Base-by-base conservation (phyloP, 352 stramenopile species). In the Pythium grandisporangium region DNA sequence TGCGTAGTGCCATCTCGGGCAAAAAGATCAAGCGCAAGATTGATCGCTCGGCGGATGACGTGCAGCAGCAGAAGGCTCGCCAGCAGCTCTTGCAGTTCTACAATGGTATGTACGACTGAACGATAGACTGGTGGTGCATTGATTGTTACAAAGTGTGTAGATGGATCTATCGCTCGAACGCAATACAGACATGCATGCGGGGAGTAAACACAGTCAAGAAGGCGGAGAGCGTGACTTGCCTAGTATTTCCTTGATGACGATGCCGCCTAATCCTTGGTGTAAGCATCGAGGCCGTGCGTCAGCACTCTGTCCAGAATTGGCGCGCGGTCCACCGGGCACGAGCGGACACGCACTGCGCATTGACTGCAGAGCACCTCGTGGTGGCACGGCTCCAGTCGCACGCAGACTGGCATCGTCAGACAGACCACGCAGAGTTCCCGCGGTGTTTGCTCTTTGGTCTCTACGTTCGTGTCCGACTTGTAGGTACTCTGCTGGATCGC, bases 21-120 rank as follows among this genome's bases (percentile, higher is more conserved):
- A 92, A 92, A 48, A 92, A 92, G 51, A 88, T 92, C 55, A 88
- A 90, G 45, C 71, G 79, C 43, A 84, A 88, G 44, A 49, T 92
- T 40, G 62, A 59, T 32, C 61, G 64, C 24, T 70, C 73, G 21
- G 67, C 64, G 0, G 55, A 59, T 11, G 79, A 92, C 52, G 20
- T 76, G 45, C 62, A 84, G 45, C 58, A 67, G 43, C 57, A 88
- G 53, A 78, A 75, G 47, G 88, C 81, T 48, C 70, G 79, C 4
- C 70, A 85, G 43, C 64, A 92, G 47, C 51, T 92, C 19, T 62
- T 92, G 30, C 73, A 90, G 55, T 89, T 92, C 38, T 92, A 92
- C 68, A 92, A 92, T 48, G 70, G 70, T 21, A 89, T 92, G 73
- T 84, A 84, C 42, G 78, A 91, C 52, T 91, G 48, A 61, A n/a